Evolutionary conservation across 306 rosid genomes (phyloP), one percentile per base, ranked within the genome.

Genomic region (Quercus suber): DNA sequence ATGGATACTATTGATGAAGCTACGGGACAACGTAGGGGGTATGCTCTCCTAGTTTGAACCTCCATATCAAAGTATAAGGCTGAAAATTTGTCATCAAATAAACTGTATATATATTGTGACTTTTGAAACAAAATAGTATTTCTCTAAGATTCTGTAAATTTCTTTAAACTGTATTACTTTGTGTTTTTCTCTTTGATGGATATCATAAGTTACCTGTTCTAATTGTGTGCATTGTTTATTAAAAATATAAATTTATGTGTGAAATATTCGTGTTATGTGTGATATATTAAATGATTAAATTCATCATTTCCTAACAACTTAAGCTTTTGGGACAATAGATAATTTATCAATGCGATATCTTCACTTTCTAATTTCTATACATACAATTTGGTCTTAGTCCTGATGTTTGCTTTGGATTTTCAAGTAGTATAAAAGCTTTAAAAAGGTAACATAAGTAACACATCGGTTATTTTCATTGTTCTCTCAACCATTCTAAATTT

Each of bases 21-120:
- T 52, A 92, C 95, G 4, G 94, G 97, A 72, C 92, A 76, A 30
- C 82, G 21, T n/a, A 84, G 97, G 72, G 97, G 99, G 99, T 94
- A 86, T 30, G 75, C 74, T 76, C 18, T 79, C 51, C 15, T 27
- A 20, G 14, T 71, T 52, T 71, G 27, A 15, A 65, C 21, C 73
- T 73, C 64, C 31, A 20, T 78, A 19, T 18, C 18, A 53, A 52
- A 56, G 12, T 51, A 51, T 9, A 35, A 33, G 58, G 41, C 43
- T 7, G 35, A 27, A 64, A 28, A 35, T 19, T 41, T 71, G 71
- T 30, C 45, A 19, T 45, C 41, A 49, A 21, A 5, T 49, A 21
- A 27, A 21, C 51, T 55, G 8, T 21, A n/a, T 53, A 25, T 51
- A 43, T 55, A 69, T 28, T 35, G 51, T 14, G 71, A 3, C 71